A percentile compares a stretch with the other conserved stretches of the same genome.
These are phyloP conservation scores for Daedalea quercina DNA, from an alignment of 768 basidiomycete genomes.

Conservation along the genomic window DNA sequence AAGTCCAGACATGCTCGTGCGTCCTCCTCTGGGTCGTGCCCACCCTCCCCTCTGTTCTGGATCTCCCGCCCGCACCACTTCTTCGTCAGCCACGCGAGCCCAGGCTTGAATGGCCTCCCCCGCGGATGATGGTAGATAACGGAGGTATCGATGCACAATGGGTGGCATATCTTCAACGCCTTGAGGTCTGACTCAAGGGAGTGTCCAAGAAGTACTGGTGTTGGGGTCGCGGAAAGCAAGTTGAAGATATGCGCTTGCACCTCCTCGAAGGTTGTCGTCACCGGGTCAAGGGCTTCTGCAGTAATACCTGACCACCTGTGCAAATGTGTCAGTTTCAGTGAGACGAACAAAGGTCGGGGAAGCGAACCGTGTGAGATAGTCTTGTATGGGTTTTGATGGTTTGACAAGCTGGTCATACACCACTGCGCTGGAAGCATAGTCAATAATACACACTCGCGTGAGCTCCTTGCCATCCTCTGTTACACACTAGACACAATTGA, in stretches of 20 bases:
- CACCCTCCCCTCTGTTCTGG: slow-evolving; percentile 75
- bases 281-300: slow-evolving; percentile 52
- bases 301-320: slow-evolving; percentile 92
- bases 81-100: slow-evolving; percentile 93
- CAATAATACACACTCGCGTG: slow-evolving; percentile 78
- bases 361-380: slow-evolving; percentile 83
- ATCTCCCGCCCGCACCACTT: slow-evolving; percentile 92
- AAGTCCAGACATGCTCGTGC: slow-evolving; percentile 85
- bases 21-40: slow-evolving; percentile 94
- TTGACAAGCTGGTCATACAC: slow-evolving; percentile 89
- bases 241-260: slow-evolving; percentile 69
- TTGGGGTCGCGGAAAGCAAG: slow-evolving; percentile 50
- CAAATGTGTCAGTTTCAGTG: background rate
- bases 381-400: slow-evolving; percentile 74
- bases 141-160: slow-evolving; percentile 87
- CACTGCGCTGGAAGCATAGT: slow-evolving; percentile 63
- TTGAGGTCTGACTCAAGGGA: slow-evolving; percentile 92
- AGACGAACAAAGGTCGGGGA: background rate
- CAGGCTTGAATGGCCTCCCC: slow-evolving; percentile 89
- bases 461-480: slow-evolving; percentile 89
- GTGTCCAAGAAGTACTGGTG: slow-evolving; percentile 85
- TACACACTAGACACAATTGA: slow-evolving; percentile 50
- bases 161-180: slow-evolving; percentile 82
- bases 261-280: slow-evolving; percentile 73
- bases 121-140: slow-evolving; percentile 88